Conservation (phyloP, 108 stramenopile genomes). For the Schizochytrium sp. region DNA sequence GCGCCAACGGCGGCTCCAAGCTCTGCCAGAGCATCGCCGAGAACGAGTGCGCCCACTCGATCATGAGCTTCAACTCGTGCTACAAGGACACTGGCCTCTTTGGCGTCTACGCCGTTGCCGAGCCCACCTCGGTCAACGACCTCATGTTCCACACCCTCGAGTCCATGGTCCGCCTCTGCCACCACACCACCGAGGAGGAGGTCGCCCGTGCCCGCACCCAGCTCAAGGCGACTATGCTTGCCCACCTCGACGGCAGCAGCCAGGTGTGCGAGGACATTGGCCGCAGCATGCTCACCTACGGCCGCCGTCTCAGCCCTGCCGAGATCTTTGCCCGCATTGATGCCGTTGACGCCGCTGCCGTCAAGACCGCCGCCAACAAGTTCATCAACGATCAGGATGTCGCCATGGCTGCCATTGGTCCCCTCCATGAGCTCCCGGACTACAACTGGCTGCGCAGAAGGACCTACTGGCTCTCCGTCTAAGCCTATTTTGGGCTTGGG, state of each 20-base stretch:
- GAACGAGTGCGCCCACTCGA: slow-evolving; percentile 74
- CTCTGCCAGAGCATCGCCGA: slow-evolving; percentile 83
- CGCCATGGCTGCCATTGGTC: slow-evolving; percentile 94
- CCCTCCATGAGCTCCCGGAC: slow-evolving; percentile 89
- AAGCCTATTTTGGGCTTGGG: background rate
- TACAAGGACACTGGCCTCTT: slow-evolving; percentile 99
- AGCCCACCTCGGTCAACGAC: slow-evolving; percentile 80
- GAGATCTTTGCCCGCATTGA: slow-evolving; percentile 94
- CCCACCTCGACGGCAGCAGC: slow-evolving; percentile 87
- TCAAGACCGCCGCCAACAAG: slow-evolving; percentile 75
- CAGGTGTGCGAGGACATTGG: slow-evolving; percentile 98
- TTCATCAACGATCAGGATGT: slow-evolving; percentile 91
- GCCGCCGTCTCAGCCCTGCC: slow-evolving; percentile 89
- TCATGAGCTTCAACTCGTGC: slow-evolving; percentile 95
- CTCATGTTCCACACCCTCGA: slow-evolving; percentile 69
- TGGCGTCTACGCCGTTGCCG: slow-evolving; percentile 86
- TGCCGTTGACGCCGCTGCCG: slow-evolving; percentile 74
- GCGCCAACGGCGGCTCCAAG: slow-evolving; percentile 72
- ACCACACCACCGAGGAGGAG: slow-evolving; percentile 59
- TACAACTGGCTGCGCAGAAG: slow-evolving; percentile 66
- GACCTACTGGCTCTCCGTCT: slow-evolving; percentile 53
- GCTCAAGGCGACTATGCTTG: slow-evolving; percentile 91
- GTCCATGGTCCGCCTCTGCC: slow-evolving; percentile 79
- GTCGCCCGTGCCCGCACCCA: slow-evolving; percentile 90
- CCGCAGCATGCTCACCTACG: slow-evolving; percentile 92